Base-by-base conservation (phyloP, 1,284 basidiomycete species). In the Boletus chippewaensis region DNA sequence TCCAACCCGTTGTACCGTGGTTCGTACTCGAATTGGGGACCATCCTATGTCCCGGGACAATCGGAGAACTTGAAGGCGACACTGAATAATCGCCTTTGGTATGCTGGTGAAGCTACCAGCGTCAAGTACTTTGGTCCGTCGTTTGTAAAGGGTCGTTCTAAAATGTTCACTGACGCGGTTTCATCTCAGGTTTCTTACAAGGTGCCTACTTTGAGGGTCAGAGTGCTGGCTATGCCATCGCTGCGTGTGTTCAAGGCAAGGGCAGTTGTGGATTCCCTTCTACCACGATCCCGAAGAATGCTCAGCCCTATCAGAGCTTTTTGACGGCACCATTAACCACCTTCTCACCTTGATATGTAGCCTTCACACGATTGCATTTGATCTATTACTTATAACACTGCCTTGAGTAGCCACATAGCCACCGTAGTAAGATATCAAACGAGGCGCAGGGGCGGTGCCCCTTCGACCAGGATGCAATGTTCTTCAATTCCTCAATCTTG, bases 11-110 rank as follows among this genome's bases (percentile, higher is more conserved):
- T 85, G 15, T 83, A 74, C 65, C 74, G 80, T 11, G 84, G 84
- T 3, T 78, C 81, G 7, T 87, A 82, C 60, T 81, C 79, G 13
- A 86, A 84, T 56, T 85, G 83, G 81, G 82, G 82, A 0, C 70
- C 81, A 2, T 71, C 75, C 6, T 81, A 83, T 57, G 63, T 76
- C 22, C 71, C 70, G 10, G 72, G 71, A 26, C 78, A 83, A 51
- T 75, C 80, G 18, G 67, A 72, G 11, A 82, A 84, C 57, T 58
- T 85, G 47, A 71, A 79, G 29, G 79, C 79, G 10, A 79, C 77
- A n/a, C 69, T 84, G 6, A 57, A 69, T 4, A 68, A 71, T 11
- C 69, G 72, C 31, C 65, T 85, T 9, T 83, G 77, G 73, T 85
- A 84, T 57, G 79, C 81, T 2, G 83, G 82, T 4, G 83, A 85